Percentiles rank a stretch among this genome's conserved stretches.
Evolutionary conservation across 192 early-diverging fungal genomes (phyloP).

Genomic region (Backusella luteola): DNA sequence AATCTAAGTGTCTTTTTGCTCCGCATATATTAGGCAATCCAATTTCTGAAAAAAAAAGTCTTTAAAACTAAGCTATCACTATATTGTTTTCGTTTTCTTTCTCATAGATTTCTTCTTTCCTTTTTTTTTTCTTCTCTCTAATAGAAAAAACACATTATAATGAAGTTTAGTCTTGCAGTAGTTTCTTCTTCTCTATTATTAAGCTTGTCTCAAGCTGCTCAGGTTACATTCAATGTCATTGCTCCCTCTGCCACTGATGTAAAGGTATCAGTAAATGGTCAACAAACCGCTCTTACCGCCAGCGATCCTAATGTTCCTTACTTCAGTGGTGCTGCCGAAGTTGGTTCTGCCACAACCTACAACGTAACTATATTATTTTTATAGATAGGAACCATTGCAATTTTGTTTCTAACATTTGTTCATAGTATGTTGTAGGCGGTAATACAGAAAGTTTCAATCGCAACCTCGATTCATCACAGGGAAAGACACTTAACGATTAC

Average conservation of each 20-base stretch:
- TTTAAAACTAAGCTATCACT: not conserved
- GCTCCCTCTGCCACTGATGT: constrained; percentile 41
- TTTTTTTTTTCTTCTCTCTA: not conserved
- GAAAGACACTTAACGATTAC: constrained; percentile 41
- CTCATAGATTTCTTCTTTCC: not conserved
- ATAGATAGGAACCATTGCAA: not conserved
- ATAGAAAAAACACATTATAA: not conserved
- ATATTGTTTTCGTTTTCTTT: not conserved
- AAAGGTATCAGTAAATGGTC: constrained; percentile 38
- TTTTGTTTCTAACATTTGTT: constrained; percentile 19
- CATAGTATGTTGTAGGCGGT: constrained; percentile 38
- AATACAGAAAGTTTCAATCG: constrained; percentile 41
- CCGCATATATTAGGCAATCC: constrained; percentile 5
- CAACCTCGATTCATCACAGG: constrained; percentile 20
- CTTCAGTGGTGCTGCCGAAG: constrained; percentile 36
- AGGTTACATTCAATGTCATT: constrained; percentile 39
- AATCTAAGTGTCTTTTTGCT: constrained; percentile 4
- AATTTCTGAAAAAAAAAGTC: not conserved
- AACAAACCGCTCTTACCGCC: constrained; percentile 27
- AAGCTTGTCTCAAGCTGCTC: constrained; percentile 29
- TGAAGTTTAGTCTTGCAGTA: constrained; percentile 18
- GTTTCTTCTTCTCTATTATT: constrained; percentile 16
- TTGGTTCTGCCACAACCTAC: constrained; percentile 28
- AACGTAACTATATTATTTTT: constrained; percentile 25
- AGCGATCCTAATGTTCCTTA: constrained; percentile 35